Evolutionary conservation across 1,139 yeast species (phyloP), one percentile per base, ranked within the genome.

Genomic region (Suhomyces bribrorum): DNA sequence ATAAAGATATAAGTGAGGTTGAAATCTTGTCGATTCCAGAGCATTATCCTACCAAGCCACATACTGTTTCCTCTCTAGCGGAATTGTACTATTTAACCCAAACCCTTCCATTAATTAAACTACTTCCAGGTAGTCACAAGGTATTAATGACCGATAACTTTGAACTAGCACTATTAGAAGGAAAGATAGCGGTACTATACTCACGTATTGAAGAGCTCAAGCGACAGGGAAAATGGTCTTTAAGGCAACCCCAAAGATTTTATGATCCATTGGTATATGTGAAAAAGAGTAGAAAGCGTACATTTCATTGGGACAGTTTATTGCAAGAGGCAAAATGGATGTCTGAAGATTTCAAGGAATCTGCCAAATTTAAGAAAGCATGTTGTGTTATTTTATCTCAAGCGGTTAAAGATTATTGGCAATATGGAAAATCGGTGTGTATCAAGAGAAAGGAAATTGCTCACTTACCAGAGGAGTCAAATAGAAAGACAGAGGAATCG

Each of bases 151-250:
- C 97, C 0, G 94, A 86, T 34, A 79, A 86, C 43, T 92, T 81
- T 62, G 95, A 88, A 53, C 76, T 86, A 52, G 88, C 96, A 0
- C 66, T 90, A 20, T 75, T 88, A n/a, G 99, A 92, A 57, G 96
- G 97, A 7, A 86, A 90, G 56, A 81, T 92, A 7, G 88, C 96
- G 0, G 96, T 89, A n/a, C 79, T 88, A 12, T 86, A 88, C 53
- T 86, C 95, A 3, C 76, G 97, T 41, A 90, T 94, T 32, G 98
- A 92, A 55, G 97, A 90, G 57, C 70, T 94, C 44, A 87, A 89
- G 56, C 71, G 95, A 37, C 83, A 84, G 41, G 87, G 88, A 5
- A 81, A 86, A 52, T 94, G 98, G 98, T 85, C 96, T 18, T 67
- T 90, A 40, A 74, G 96, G 36, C 98, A 94, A 58, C 96, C 95